Evolutionary conservation across 2,329 filamentous ascomycete genomes (phyloP).

Genomic region (Ascochyta lentis): DNA sequence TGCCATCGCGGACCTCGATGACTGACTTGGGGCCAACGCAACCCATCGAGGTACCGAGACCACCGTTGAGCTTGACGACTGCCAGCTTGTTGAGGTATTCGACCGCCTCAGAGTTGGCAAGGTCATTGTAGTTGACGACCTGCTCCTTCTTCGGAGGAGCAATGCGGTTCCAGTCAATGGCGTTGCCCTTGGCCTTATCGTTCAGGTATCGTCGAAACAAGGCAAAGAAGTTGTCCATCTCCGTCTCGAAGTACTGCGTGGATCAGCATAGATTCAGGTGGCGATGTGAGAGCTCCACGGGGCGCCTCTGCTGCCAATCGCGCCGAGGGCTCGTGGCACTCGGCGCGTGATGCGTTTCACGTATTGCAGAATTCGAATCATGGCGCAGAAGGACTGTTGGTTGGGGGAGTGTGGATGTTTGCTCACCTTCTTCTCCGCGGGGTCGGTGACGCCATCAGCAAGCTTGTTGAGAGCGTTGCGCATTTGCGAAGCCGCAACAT

Average conservation of each 20-base stretch:
- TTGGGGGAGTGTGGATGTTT: conserved; percentile 2
- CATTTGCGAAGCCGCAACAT: conserved; percentile 98
- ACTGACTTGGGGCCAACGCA: conserved; percentile 99
- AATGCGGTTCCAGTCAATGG: conserved; percentile 96
- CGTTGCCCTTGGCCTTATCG: conserved; percentile 98
- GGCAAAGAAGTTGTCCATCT: conserved; percentile 99
- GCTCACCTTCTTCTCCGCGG: conserved; percentile 76
- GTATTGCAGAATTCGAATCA: background rate
- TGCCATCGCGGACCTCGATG: conserved; percentile 98
- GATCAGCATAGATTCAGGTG: conserved; percentile 27
- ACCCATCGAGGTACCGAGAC: conserved; percentile 99
- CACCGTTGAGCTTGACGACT: conserved; percentile 98
- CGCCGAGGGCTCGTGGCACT: conserved; percentile 3
- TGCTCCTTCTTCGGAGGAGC: conserved; percentile 90
- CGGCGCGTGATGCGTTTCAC: background rate
- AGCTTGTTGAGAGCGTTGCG: conserved; percentile 95
- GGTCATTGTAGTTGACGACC: conserved; percentile 92
- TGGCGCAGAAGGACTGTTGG: background rate
- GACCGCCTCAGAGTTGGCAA: conserved; percentile 88
- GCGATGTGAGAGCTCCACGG: conserved; percentile 1
- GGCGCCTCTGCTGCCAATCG: conserved; percentile 16
- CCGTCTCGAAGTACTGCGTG: conserved; percentile 86
- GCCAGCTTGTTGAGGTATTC: conserved; percentile 97
- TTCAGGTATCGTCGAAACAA: conserved; percentile 98
- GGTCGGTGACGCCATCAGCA: conserved; percentile 85